phyloP scores from a whole-genome alignment of 2,329 filamentous ascomycete genomes.

The Penicillium sp. region DNA sequence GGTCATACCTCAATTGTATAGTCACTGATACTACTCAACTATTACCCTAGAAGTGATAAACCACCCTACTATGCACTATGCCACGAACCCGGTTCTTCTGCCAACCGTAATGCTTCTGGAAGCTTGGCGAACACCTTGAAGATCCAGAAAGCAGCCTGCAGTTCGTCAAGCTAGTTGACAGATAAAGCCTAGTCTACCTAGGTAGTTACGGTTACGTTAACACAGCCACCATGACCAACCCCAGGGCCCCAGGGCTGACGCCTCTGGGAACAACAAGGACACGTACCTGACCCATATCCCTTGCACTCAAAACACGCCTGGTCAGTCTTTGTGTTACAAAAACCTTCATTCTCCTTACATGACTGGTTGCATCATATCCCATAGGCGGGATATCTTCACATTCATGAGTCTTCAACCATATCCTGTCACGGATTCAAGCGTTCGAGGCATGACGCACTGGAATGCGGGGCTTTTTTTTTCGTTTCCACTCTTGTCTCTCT shows the following conservation, averaged over 20 bases:
- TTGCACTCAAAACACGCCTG: constrained; percentile 12
- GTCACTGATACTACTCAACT: not conserved
- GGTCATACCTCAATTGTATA: not conserved
- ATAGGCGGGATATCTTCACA: not conserved
- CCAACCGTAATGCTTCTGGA: not conserved
- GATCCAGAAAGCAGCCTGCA: not conserved
- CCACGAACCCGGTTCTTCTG: constrained; percentile 2
- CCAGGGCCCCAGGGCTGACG: not conserved
- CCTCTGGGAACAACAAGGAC: constrained; percentile 3
- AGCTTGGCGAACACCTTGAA: not conserved
- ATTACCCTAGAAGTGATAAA: not conserved
- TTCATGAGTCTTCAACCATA: not conserved
- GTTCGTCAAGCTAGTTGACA: not conserved
- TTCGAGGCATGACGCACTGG: constrained; percentile 7
- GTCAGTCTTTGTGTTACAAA: constrained; percentile 10
- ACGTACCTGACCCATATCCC: constrained; percentile 26
- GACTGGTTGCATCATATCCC: constrained; percentile 14
- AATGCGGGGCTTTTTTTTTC: constrained; percentile 9
- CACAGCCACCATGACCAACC: not conserved
- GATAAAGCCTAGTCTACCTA: not conserved
- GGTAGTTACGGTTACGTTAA: not conserved
- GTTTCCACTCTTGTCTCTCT: constrained; percentile 4
- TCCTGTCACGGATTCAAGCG: not conserved
- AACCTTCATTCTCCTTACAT: constrained; percentile 16
- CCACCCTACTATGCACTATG: not conserved